Conservation (phyloP, 805 yeast genomes). For the Cyberlindnera xishuangbannaensis region DNA sequence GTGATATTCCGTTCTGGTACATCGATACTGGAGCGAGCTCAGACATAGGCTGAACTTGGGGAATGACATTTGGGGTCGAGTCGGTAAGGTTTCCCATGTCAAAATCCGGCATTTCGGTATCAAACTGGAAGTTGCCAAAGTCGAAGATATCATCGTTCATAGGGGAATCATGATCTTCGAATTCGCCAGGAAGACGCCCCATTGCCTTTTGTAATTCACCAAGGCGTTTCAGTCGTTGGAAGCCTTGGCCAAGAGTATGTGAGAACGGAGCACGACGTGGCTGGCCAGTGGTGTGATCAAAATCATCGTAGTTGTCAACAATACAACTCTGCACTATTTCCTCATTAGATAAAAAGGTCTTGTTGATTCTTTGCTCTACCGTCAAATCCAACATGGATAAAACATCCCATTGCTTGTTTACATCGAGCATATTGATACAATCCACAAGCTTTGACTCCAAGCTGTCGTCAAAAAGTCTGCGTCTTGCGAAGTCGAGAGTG, state of each 20-base stretch:
- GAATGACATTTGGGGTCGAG: slow-evolving; percentile 1
- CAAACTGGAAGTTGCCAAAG: slow-evolving; percentile 8
- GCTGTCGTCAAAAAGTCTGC: slow-evolving; percentile 29
- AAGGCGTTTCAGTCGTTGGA: slow-evolving; percentile 20
- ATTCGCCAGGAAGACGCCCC: background rate
- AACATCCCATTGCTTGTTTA: slow-evolving; percentile 52
- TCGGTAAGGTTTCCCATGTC: slow-evolving; percentile 4
- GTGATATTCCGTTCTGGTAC: no score
- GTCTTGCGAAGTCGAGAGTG: slow-evolving; percentile 25
- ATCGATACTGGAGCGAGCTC: slow-evolving; percentile 10
- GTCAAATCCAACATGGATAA: slow-evolving; percentile 46
- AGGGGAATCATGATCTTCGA: background rate
- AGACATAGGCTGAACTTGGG: slow-evolving; percentile 22
- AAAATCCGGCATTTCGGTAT: slow-evolving; percentile 5
- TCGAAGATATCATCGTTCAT: slow-evolving; percentile 6
- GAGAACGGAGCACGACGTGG: slow-evolving; percentile 23
- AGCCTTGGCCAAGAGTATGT: slow-evolving; percentile 22
- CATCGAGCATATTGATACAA: slow-evolving; percentile 42
- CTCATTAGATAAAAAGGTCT: slow-evolving; percentile 48
- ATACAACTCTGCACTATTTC: slow-evolving; percentile 58
- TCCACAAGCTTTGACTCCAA: slow-evolving; percentile 37
- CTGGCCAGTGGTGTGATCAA: slow-evolving; percentile 15
- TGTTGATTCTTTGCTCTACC: slow-evolving; percentile 35
- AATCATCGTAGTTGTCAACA: slow-evolving; percentile 33
- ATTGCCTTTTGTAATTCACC: slow-evolving; percentile 17